phyloP scores from a whole-genome alignment of 2,329 filamentous ascomycete genomes.

The Xenoacremonium recifei region DNA sequence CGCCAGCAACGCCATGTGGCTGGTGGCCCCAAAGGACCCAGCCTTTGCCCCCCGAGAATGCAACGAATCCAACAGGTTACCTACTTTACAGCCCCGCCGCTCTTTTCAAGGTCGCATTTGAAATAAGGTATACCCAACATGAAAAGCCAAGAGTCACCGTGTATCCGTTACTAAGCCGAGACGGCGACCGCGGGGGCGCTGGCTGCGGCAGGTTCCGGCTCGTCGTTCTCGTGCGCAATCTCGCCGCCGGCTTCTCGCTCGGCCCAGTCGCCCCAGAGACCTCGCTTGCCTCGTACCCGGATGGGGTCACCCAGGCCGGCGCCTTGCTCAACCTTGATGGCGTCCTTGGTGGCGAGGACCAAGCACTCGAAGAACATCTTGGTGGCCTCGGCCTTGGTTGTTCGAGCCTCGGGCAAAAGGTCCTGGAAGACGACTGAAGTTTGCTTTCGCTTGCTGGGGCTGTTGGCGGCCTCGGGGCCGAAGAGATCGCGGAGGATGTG shows the following conservation, averaged over 20 bases:
- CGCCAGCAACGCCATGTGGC: constrained; percentile 36
- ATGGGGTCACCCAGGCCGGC: constrained; percentile 76
- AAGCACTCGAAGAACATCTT: constrained; percentile 99
- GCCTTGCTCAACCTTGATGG: constrained; percentile 91
- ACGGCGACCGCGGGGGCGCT: constrained; percentile 35
- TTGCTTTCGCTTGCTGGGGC: constrained; percentile 71
- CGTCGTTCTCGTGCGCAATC: constrained; percentile 49
- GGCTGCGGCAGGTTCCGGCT: constrained; percentile 36
- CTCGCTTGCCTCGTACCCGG: constrained; percentile 83
- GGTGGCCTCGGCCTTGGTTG: constrained; percentile 86
- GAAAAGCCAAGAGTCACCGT: neutral
- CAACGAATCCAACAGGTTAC: constrained; percentile 35
- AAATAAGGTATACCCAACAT: constrained; percentile 12
- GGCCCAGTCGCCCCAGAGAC: constrained; percentile 97
- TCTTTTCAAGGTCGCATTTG: constrained; percentile 22
- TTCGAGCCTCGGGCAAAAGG: constrained; percentile 76
- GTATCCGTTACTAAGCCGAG: constrained; percentile 30
- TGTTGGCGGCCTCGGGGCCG: constrained; percentile 67
- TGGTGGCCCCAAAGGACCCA: no score
- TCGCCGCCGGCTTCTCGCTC: constrained; percentile 70
- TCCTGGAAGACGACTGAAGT: constrained; percentile 85
- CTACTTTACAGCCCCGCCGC: constrained; percentile 27
- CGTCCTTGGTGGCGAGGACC: constrained; percentile 95
- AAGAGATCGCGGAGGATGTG: constrained; percentile 90
- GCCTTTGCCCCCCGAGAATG: constrained; percentile 32